Evolutionary conservation across 2,329 filamentous ascomycete genomes (phyloP).

Genomic region (Ceratocystis lukuohia): DNA sequence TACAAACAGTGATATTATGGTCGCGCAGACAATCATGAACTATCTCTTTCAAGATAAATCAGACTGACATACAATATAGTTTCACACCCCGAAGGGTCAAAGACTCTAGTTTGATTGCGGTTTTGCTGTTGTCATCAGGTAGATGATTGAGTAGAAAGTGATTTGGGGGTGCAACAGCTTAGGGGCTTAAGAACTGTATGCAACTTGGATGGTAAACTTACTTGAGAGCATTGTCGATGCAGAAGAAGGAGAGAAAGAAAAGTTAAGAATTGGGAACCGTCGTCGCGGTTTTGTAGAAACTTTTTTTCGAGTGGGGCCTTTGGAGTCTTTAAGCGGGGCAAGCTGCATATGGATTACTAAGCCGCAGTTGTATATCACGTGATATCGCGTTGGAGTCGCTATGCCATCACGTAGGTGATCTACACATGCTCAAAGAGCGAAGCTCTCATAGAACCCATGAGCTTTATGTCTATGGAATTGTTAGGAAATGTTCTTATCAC

Average conservation of each 20-base stretch:
- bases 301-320: conserved; percentile 18
- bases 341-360: neutral
- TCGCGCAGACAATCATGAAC: conserved; percentile 7
- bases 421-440: neutral
- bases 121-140: conserved; percentile 71
- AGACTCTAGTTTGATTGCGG: conserved; percentile 98
- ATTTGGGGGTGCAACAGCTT: conserved; percentile 17
- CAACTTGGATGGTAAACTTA: conserved; percentile 24
- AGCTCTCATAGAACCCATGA: no score
- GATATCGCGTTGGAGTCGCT: conserved; percentile 21
- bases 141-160: conserved; percentile 19
- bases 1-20: neutral
- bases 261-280: conserved; percentile 20
- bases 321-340: neutral
- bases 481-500: no score
- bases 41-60: conserved; percentile 34
- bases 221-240: conserved; percentile 19
- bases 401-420: neutral
- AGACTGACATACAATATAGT: conserved; percentile 85
- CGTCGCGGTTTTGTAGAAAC: conserved; percentile 11
- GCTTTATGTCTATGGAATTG: no score
- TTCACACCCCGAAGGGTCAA: conserved; percentile 74
- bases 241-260: conserved; percentile 16
- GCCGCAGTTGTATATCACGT: conserved; percentile 22
- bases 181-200: neutral